These are phyloP conservation scores for Pisolithus thermaeus DNA, from an alignment of 1,284 basidiomycete species.

Conservation along the genomic window DNA sequence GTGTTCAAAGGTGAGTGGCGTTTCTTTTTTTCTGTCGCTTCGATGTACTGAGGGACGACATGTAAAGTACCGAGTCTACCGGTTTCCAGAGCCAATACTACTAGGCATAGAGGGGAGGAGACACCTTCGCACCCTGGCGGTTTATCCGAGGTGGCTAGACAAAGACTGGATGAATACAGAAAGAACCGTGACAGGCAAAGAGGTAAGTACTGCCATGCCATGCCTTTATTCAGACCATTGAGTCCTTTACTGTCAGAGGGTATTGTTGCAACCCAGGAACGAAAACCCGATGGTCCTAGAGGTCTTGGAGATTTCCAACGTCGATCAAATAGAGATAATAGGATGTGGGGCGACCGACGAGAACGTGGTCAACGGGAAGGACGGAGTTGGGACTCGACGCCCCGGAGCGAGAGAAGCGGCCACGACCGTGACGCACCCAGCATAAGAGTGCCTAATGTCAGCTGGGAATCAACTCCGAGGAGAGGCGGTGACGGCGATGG, in stretches of 20 bases:
- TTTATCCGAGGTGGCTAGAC: constrained; percentile 68
- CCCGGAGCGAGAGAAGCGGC: constrained; percentile 53
- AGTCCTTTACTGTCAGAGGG: constrained; percentile 17
- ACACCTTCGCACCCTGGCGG: constrained; percentile 92
- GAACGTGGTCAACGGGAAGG: constrained; percentile 6
- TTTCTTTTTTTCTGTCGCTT: neutral
- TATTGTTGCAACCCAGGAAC: constrained; percentile 20
- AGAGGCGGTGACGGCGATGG: constrained; percentile 43
- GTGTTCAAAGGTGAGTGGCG: constrained; percentile 72
- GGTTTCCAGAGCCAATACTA: constrained; percentile 47
- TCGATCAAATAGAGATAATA: constrained; percentile 32
- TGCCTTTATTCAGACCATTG: neutral
- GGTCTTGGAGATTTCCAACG: constrained; percentile 34
- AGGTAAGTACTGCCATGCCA: constrained; percentile 34
- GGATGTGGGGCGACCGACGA: constrained; percentile 21
- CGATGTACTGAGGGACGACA: constrained; percentile 1
- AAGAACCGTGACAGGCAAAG: constrained; percentile 60
- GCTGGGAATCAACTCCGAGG: constrained; percentile 87
- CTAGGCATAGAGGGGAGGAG: constrained; percentile 76
- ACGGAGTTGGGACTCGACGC: constrained; percentile 65
- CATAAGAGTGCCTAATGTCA: constrained; percentile 82
- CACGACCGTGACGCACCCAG: constrained; percentile 73
- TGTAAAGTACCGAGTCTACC: constrained; percentile 69
- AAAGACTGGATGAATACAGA: constrained; percentile 72
- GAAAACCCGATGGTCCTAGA: constrained; percentile 15